A percentile compares a stretch with the other conserved stretches of the same genome.
These are phyloP conservation scores for Tanozyma kutaoensis DNA, from an alignment of 805 yeast genomes.

Conservation along the genomic window DNA sequence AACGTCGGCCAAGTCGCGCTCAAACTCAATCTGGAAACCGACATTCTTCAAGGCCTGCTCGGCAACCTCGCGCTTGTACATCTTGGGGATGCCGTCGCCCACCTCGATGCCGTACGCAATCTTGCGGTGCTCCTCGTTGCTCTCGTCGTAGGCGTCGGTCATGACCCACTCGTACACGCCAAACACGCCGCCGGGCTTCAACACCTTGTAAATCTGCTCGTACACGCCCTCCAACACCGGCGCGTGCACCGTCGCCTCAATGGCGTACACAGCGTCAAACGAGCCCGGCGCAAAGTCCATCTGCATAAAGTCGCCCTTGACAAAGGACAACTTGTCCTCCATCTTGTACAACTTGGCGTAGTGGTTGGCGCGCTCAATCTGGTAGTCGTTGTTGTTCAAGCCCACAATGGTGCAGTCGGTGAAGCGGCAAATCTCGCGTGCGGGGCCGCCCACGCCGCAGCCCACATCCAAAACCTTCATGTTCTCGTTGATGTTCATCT, in stretches of 20 bases:
- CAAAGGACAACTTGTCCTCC: slow-evolving; percentile 65
- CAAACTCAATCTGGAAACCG: slow-evolving; percentile 72
- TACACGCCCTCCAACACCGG: slow-evolving; percentile 94
- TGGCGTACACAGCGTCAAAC: slow-evolving; percentile 95
- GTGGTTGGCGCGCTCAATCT: slow-evolving; percentile 79
- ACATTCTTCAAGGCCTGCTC: slow-evolving; percentile 72
- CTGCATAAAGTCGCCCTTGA: slow-evolving; percentile 98
- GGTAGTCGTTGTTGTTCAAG: slow-evolving; percentile 93
- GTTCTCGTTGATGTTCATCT: slow-evolving; percentile 65
- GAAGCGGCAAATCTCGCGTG: slow-evolving; percentile 88
- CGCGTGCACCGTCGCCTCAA: slow-evolving; percentile 98
- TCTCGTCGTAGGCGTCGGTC: slow-evolving; percentile 88
- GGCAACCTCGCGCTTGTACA: slow-evolving; percentile 80
- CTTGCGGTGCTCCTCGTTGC: slow-evolving; percentile 78
- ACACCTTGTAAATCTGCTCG: slow-evolving; percentile 83
- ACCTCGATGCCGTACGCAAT: slow-evolving; percentile 95
- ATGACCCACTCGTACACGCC: slow-evolving; percentile 99
- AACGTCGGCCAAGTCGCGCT: slow-evolving; percentile 70
- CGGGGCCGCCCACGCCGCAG: slow-evolving; percentile 99
- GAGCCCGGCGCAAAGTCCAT: slow-evolving; percentile 88
- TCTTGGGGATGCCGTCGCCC: slow-evolving; percentile 98
- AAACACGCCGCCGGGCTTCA: slow-evolving; percentile 95
- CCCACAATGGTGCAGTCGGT: slow-evolving; percentile 82
- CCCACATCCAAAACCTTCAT: slow-evolving; percentile 95
- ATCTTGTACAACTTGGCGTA: slow-evolving; percentile 58